Evolutionary conservation across 2,329 filamentous ascomycete genomes (phyloP).

Genomic region (Talaromyces sp.): DNA sequence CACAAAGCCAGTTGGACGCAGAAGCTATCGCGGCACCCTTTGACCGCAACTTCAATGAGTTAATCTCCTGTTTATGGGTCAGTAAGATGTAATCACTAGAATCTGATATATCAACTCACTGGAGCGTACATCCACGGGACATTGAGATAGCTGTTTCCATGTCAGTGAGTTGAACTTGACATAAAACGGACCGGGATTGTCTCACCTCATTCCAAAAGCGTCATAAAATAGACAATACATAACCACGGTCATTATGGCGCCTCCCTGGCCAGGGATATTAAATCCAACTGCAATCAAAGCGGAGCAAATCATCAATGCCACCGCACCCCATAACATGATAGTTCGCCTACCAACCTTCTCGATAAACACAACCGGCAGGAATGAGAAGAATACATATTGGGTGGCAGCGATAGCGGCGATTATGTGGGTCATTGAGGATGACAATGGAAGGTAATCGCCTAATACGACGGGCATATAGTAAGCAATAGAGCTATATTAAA

Average conservation of each 20-base stretch:
- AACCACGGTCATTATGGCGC: not conserved
- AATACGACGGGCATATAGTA: not conserved
- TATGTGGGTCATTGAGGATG: not conserved
- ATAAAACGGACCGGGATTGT: constrained; percentile 28
- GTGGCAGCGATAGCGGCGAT: not conserved
- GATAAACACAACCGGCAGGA: constrained; percentile 43
- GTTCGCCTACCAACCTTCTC: constrained; percentile 36
- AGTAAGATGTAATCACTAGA: too few relatives aligned
- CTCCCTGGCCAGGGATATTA: not conserved
- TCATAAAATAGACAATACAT: constrained; percentile 47
- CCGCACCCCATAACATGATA: constrained; percentile 54
- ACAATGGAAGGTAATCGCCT: not conserved
- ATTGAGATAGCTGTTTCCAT: constrained; percentile 91
- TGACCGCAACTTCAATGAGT: constrained; percentile 46
- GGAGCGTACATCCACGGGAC: constrained; percentile 75
- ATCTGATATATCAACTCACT: constrained; percentile 25
- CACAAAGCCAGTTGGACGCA: constrained; percentile 45
- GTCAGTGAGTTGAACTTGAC: constrained; percentile 77
- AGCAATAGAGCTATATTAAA: not conserved
- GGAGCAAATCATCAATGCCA: constrained; percentile 80
- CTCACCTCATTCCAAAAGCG: constrained; percentile 46
- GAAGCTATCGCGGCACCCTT: constrained; percentile 49
- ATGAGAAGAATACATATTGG: constrained; percentile 5
- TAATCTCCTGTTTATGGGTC: constrained; percentile 36
- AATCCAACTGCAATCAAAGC: constrained; percentile 70